These are phyloP conservation scores for Pichia sp. DNA, from an alignment of 1,139 yeast species.

Conservation along the genomic window DNA sequence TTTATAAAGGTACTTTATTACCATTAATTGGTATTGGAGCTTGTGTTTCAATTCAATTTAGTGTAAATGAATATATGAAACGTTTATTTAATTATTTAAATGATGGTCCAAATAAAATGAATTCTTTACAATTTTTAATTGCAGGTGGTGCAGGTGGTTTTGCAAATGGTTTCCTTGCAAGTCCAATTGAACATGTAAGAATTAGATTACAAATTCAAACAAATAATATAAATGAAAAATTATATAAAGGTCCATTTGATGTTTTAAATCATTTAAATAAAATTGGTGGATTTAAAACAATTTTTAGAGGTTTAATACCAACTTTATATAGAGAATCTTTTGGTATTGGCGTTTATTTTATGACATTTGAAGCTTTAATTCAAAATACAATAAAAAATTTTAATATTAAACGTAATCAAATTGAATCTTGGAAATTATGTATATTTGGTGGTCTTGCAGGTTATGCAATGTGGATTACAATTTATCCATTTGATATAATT, in stretches of 20 bases:
- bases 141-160: constrained; percentile 88
- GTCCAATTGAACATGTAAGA: constrained; percentile 92
- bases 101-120: constrained; percentile 22
- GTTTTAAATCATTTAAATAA: constrained; percentile 56
- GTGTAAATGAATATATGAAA: constrained; percentile 92
- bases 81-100: constrained; percentile 46
- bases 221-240: constrained; percentile 25
- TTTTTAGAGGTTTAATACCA: constrained; percentile 74
- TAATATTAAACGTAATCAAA: constrained; percentile 49
- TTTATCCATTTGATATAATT: constrained; percentile 80
- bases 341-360: constrained; percentile 84
- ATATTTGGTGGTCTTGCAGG: constrained; percentile 82
- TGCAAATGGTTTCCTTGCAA: constrained; percentile 79
- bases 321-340: constrained; percentile 77
- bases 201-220: constrained; percentile 85
- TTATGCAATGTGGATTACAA: constrained; percentile 72
- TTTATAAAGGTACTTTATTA: constrained; percentile 44
- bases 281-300: constrained; percentile 43
- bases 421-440: constrained; percentile 83
- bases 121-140: constrained; percentile 54
- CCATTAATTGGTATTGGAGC: constrained; percentile 94
- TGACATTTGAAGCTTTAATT: constrained; percentile 81
- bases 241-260: constrained; percentile 74
- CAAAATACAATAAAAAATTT: constrained; percentile 48
- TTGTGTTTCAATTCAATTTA: constrained; percentile 70